Percentiles rank a stretch among this genome's conserved stretches.
Conservation (phyloP, 1,284 basidiomycete genomes). For the Microbotryum violaceum region DNA sequence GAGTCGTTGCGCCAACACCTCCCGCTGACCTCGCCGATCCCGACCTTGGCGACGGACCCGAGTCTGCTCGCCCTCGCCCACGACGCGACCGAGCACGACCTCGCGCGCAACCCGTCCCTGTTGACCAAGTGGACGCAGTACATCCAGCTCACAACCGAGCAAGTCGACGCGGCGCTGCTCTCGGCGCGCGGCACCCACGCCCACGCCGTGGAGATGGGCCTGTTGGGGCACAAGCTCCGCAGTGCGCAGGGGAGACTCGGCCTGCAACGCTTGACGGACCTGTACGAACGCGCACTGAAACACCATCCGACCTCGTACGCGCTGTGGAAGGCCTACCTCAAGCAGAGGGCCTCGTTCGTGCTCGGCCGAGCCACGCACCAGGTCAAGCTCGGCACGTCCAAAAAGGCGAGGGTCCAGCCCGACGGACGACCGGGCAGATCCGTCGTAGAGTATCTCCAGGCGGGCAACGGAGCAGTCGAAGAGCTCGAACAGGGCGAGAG, state of each 20-base stretch:
- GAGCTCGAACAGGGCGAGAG: slow-evolving; percentile 48
- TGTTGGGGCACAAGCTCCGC: slow-evolving; percentile 38
- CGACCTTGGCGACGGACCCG: slow-evolving; percentile 68
- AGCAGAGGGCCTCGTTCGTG: slow-evolving; percentile 74
- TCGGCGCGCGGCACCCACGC: slow-evolving; percentile 24
- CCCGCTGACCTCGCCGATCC: slow-evolving; percentile 61
- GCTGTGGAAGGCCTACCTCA: slow-evolving; percentile 88
- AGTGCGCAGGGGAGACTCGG: slow-evolving; percentile 29
- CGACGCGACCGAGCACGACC: slow-evolving; percentile 84
- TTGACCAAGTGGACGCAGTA: slow-evolving; percentile 87
- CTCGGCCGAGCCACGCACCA: slow-evolving; percentile 56
- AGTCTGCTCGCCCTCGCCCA: slow-evolving; percentile 69
- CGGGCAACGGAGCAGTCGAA: slow-evolving; percentile 55
- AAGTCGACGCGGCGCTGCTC: slow-evolving; percentile 45
- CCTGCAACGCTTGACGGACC: slow-evolving; percentile 47
- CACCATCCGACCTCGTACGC: slow-evolving; percentile 88
- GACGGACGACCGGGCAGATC: slow-evolving; percentile 15
- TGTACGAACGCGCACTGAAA: slow-evolving; percentile 84
- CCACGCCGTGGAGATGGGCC: slow-evolving; percentile 47
- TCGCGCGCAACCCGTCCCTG: slow-evolving; percentile 84
- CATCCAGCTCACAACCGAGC: slow-evolving; percentile 67
- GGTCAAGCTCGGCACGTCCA: slow-evolving; percentile 43
- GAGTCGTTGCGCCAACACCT: slow-evolving; percentile 6
- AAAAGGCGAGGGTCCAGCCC: slow-evolving; percentile 47
- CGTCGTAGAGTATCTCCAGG: slow-evolving; percentile 32